Conservation (phyloP, 345 rosid species). For the Brassica carinata region DNA sequence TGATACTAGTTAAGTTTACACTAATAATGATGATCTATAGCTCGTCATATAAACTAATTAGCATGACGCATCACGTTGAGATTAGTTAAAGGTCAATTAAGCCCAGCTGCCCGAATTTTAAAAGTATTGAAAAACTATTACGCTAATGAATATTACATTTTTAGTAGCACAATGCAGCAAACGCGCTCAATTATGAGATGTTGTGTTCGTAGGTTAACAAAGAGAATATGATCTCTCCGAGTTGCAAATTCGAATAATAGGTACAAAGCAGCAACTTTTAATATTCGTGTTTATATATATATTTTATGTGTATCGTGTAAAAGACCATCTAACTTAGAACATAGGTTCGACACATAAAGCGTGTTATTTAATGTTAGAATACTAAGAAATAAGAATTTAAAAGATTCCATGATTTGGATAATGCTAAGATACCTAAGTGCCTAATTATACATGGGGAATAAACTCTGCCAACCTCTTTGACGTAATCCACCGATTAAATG, state of each 20-base stretch:
- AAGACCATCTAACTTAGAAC: conserved; percentile 7
- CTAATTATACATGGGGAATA: not conserved
- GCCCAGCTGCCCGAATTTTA: not conserved
- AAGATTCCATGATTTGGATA: not conserved
- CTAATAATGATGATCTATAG: not conserved
- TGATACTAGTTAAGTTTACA: not conserved
- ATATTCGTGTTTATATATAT: conserved; percentile 20
- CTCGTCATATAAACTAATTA: not conserved
- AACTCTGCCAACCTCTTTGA: not conserved
- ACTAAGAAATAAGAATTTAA: not conserved
- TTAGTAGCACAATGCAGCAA: not conserved
- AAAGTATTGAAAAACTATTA: not conserved
- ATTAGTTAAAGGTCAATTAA: not conserved
- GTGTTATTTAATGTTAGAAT: conserved; percentile 24
- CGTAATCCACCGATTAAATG: not conserved
- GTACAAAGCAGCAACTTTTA: conserved; percentile 25
- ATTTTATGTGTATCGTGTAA: not conserved
- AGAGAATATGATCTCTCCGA: conserved; percentile 34
- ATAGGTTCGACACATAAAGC: conserved; percentile 6
- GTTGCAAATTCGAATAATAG: conserved; percentile 39
- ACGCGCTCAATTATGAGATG: conserved; percentile 3
- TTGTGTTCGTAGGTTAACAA: conserved; percentile 30
- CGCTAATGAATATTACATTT: not conserved
- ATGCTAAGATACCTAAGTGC: conserved; percentile 19
- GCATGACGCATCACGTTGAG: not conserved